Percentiles rank a stretch among this genome's conserved stretches.
Evolutionary conservation across 2,329 filamentous ascomycete species (phyloP).

Genomic region (Penicillium sp.): DNA sequence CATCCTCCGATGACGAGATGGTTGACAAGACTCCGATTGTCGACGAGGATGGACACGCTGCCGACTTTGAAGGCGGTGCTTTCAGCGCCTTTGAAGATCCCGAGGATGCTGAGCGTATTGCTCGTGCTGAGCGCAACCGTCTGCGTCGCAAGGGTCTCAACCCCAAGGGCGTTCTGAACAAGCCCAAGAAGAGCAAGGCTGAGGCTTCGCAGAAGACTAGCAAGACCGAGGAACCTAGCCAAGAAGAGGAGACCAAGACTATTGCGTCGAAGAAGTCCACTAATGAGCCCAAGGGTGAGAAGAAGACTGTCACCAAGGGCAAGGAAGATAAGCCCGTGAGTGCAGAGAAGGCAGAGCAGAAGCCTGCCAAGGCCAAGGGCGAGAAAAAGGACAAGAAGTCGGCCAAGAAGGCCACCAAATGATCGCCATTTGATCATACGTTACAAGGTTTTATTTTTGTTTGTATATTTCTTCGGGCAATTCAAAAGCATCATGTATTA

Average conservation of each 20-base stretch:
- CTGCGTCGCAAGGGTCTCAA: constrained; percentile 74
- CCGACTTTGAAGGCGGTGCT: constrained; percentile 47
- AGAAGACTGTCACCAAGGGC: constrained; percentile 15
- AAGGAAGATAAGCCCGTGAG: constrained; percentile 21
- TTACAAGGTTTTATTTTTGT: constrained; percentile 8
- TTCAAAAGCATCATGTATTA: constrained; percentile 27
- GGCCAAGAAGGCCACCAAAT: constrained; percentile 34
- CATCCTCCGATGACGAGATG: constrained; percentile 44
- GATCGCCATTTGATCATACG: constrained; percentile 16
- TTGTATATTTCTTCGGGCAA: constrained; percentile 25
- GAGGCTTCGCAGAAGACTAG: constrained; percentile 22
- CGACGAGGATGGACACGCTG: constrained; percentile 36
- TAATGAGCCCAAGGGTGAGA: constrained; percentile 14
- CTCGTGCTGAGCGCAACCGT: constrained; percentile 70
- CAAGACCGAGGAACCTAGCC: neutral
- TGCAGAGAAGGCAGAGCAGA: constrained; percentile 17
- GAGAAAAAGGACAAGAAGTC: constrained; percentile 28
- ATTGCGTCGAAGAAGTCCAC: constrained; percentile 5
- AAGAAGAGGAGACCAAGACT: constrained; percentile 22
- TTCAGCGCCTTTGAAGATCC: constrained; percentile 77
- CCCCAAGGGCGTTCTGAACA: constrained; percentile 59
- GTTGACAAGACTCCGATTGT: constrained; percentile 71
- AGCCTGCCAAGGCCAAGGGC: constrained; percentile 21
- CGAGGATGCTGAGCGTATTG: constrained; percentile 70
- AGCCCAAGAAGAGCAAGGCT: constrained; percentile 34